These are phyloP conservation scores for Stephania japonica DNA, from an alignment of 164 flowering plant species.

Conservation along the genomic window DNA sequence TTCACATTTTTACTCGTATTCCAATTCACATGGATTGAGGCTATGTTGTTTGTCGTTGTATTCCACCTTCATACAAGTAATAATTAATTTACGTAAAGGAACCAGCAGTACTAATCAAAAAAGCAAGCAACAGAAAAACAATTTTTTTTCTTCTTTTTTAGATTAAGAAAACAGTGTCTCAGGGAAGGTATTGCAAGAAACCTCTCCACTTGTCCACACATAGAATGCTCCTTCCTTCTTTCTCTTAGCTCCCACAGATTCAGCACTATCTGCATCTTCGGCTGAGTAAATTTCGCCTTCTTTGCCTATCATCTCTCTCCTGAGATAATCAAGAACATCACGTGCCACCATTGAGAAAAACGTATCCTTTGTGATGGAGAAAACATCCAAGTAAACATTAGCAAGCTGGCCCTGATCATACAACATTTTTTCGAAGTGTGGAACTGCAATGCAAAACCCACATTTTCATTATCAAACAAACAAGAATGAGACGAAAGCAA, in stretches of 20 bases:
- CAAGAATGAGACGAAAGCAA: background rate
- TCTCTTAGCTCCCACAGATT: conserved; percentile 50
- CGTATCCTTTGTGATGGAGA: conserved; percentile 55
- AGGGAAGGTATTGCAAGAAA: conserved; percentile 13
- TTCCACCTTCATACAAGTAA: background rate
- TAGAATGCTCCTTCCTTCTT: conserved; percentile 96
- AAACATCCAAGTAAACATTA: conserved; percentile 73
- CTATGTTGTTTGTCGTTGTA: too few species aligned
- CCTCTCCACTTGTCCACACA: conserved; percentile 82
- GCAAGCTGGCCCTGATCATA: conserved; percentile 95
- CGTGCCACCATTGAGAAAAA: conserved; percentile 53
- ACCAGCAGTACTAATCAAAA: background rate
- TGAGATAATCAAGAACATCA: conserved; percentile 82
- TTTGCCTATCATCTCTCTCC: conserved; percentile 83
- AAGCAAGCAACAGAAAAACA: background rate
- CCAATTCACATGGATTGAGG: too few species aligned
- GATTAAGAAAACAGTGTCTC: background rate
- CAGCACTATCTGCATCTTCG: conserved; percentile 98
- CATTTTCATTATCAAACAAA: background rate
- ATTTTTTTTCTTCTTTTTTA: background rate
- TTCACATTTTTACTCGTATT: background rate
- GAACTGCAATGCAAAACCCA: conserved; percentile 53
- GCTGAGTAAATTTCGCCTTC: conserved; percentile 90
- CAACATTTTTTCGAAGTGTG: conserved; percentile 97
- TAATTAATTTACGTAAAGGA: background rate